Evolutionary conservation across 2,329 filamentous ascomycete genomes (phyloP), one percentile per base, ranked within the genome.

Genomic region (Pyrenophora graminea): DNA sequence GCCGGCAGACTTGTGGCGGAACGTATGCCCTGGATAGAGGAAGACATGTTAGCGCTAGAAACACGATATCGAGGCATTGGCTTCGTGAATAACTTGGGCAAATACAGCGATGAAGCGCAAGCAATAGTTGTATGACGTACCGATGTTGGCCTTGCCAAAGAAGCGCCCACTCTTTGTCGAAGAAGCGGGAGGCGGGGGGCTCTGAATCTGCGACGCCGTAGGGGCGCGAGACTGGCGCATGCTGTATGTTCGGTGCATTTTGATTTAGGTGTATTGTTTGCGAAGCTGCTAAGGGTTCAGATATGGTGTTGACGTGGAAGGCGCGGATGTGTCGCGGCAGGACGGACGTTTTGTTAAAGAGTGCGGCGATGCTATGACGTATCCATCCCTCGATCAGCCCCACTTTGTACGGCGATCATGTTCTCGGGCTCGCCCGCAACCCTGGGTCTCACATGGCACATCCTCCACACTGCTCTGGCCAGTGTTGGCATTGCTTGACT

Each of bases 191-290:
- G 94, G 94, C 55, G 92, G 94, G 42, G 94, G 94, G 77, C 91
- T 97, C 85, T 97, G 82, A 56, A 89, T 81, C 74, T 90, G 86
- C 71, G 91, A 95, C 71, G 94, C 94, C 62, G 94, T 99, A 41
- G 94, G 94, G 77, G 91, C 91, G 83, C 94, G 88, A 77, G 90
- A 88, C 79, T 95, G 89, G 87, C 94, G 92, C 94, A 66, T 66
- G 53, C 61, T 65, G 77, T 97, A 99, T 62, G 94, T 97, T 76
- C 93, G 91, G 85, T 99, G 94, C 93, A 99, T 99, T 18, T 45
- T 65, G 62, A 41, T 42, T 56, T 51, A 39, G 36, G 45, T 30
- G 13, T 39, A 10, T 32, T 18, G 31, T 36, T 27, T 12, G 39
- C 31, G 21, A 19, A 40, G 38, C 25, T 45, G 31, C 30, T 49